Percentiles rank a stretch among this genome's conserved stretches.
Conservation (phyloP, 805 yeast genomes). For the Metschnikowia lachancei region DNA sequence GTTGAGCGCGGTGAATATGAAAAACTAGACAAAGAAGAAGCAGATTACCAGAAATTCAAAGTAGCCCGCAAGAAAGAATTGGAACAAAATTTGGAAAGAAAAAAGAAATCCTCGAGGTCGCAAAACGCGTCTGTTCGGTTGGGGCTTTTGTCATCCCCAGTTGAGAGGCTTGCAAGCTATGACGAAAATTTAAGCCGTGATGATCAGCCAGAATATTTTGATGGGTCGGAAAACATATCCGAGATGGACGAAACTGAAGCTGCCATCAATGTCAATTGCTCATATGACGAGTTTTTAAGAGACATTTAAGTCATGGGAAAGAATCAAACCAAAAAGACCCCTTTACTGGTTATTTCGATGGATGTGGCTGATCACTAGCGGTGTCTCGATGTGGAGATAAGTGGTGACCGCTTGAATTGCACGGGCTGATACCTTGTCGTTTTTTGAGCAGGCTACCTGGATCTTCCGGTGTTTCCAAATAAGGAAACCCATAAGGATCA, state of each 20-base stretch:
- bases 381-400: background rate
- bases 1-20: constrained; percentile 13
- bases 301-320: background rate
- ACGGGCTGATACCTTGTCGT: background rate
- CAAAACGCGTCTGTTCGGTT: background rate
- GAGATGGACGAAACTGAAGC: constrained; percentile 29
- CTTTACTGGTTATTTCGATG: no score
- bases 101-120: background rate
- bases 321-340: background rate
- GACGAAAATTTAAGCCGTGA: constrained; percentile 36
- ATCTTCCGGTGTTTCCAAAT: background rate
- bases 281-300: constrained; percentile 35
- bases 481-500: constrained; percentile 11
- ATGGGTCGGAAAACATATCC: constrained; percentile 25
- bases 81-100: background rate
- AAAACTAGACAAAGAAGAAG: constrained; percentile 7
- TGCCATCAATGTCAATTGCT: constrained; percentile 29
- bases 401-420: background rate
- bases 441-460: constrained; percentile 3
- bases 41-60: constrained; percentile 20
- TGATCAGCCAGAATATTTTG: constrained; percentile 41
- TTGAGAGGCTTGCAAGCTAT: constrained; percentile 18
- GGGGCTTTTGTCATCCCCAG: constrained; percentile 12
- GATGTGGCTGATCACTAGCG: background rate
- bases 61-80: constrained; percentile 7